Base-by-base conservation (phyloP, 2,329 filamentous ascomycete genomes). In the Dryadomyces quercivorus region DNA sequence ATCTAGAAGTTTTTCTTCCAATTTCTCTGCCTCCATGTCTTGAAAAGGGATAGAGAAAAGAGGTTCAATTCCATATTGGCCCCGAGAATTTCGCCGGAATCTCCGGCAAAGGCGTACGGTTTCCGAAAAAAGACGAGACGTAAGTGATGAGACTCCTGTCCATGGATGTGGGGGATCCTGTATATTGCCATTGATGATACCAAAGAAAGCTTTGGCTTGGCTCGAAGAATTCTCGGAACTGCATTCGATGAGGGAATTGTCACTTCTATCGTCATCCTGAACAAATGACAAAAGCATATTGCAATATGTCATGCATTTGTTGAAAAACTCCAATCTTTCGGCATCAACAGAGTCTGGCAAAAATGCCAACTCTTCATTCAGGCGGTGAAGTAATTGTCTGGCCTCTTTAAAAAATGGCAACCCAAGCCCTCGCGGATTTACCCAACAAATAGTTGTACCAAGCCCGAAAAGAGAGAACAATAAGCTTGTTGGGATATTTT, bases 401-500 rank as follows among this genome's bases (percentile, higher is more conserved):
- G 61, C 60, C 22, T 62, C 59, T 12, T 53, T 31, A n/a, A 58
- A 54, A 45, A 58, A 56, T 4, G 52, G 57, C n/a, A 55, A 43
- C 5, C 54, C 57, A 8, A 58, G 50, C 9, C 55, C 55, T 6
- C 51, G 59, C 0, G 68, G 63, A 20, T 71, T 67, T 0, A 71
- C 61, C 69, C 69, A 71, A 56, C 69, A 70, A 0, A 69, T 61
- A 0, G 68, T 68, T 0, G 69, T 70, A 0, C 69, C 69, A 0
- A 71, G 57, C 21, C 69, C 70, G 20, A 69, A 70, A 0, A 71
- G 56, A 0, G 69, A 65, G 6, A 71, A 67, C 0, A 71, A 55
- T 0, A 68, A 59, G 2, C 65, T 65, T 0, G 66, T 62, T 0
- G 69, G 69, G 5, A 71, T 26, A 12, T 56, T 38, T n/a, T 46